Evolutionary conservation across 2,329 filamentous ascomycete genomes (phyloP).

Genomic region (Epichloe bromicola): DNA sequence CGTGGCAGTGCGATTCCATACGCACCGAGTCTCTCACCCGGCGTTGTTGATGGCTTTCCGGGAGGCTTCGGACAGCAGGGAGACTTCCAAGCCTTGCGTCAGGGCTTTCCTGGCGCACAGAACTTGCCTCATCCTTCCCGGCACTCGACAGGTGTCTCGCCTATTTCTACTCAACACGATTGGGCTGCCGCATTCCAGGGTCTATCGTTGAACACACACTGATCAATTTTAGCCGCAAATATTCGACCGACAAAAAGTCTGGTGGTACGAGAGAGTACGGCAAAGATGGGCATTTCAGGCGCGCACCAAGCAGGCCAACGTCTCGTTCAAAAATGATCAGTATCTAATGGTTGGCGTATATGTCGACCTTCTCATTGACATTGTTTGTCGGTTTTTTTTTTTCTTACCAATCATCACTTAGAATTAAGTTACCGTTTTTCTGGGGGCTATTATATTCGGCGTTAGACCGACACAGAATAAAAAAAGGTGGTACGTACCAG

Average conservation of each 20-base stretch:
- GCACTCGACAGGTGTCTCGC: constrained; percentile 25
- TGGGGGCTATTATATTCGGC: neutral
- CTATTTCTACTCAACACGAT: constrained; percentile 36
- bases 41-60: constrained; percentile 18
- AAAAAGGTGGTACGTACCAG: constrained; percentile 11
- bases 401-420: neutral
- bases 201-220: constrained; percentile 55
- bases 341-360: neutral
- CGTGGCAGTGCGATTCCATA: constrained; percentile 17
- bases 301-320: neutral
- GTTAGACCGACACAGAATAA: neutral
- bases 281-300: neutral
- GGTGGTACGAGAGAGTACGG: neutral
- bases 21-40: constrained; percentile 14
- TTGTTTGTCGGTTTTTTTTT: neutral
- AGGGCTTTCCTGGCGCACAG: constrained; percentile 31
- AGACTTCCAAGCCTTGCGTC: constrained; percentile 34
- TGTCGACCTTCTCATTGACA: neutral
- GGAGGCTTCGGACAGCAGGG: constrained; percentile 21
- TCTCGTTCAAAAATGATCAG: neutral
- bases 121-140: constrained; percentile 21
- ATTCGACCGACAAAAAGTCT: neutral
- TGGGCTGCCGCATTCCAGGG: constrained; percentile 57
- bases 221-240: constrained; percentile 8
- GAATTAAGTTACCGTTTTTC: constrained; percentile 4